Evolutionary conservation across 1,284 basidiomycete species (phyloP), one percentile per base, ranked within the genome.

Genomic region (Leccinum subspadiceum): DNA sequence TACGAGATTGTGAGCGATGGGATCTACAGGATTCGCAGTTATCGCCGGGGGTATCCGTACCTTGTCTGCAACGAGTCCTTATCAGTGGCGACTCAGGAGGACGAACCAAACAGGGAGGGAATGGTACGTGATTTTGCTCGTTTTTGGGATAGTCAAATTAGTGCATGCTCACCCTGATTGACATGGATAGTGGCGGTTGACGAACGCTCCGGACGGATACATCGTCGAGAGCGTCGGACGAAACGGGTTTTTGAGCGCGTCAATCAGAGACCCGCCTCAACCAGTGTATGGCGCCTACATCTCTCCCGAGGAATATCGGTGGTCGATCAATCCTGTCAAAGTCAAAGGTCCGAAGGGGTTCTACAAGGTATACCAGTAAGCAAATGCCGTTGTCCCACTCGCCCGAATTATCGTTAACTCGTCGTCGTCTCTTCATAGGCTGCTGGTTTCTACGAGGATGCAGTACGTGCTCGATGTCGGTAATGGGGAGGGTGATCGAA

Each of bases 1-100:
- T 62, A 63, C 44, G 39, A 58, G 4, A 41, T 63, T 3, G 63
- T 62, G 13, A 29, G 5, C 3, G 8, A 58, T 12, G 63, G 63
- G 13, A 51, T 3, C 13, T 63, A 65, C 60, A 58, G 37, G 33
- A 62, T 65, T 15, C 62, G 54, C 15, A 62, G 41, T 33, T 62
- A 63, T 41, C 35, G 52, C 48, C 39, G 24, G 5, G 60, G 37
- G 12, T 44, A 58, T 15, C 24, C 41, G 8, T 51, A 33, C 17
- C 49, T 63, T 17, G 33, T 20, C 24, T 13, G 26, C 8, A n/a
- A 3, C 3, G 10, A 15, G 10, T 13, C 17, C 9, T 10, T 5
- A 15, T 33, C 26, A 20, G 51, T 65, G 17, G n/a, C 7, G 26
- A 59, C 49, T 15, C 24, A 52, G 33, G 15, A 8, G 15, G 7